Base-by-base conservation (phyloP, 2,329 filamentous ascomycete genomes). In the Chalaropsis ovoidea region DNA sequence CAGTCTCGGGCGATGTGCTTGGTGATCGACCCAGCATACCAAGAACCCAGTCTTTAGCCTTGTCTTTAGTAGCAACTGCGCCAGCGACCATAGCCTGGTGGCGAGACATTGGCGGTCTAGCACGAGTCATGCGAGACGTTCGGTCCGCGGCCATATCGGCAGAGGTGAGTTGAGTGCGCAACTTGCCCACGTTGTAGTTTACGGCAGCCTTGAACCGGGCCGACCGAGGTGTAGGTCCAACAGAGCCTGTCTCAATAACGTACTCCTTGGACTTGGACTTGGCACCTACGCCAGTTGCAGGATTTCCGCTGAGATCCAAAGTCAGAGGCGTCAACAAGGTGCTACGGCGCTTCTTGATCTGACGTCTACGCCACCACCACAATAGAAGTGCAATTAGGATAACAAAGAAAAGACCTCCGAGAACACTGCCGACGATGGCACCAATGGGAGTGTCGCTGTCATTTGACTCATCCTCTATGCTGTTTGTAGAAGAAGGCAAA, bases 381-480 rank as follows among this genome's bases (percentile, higher is more conserved):
- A 82, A 69, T 2, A 82, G 68, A 49, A 83, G 76, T 0, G 74
- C 76, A 24, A 82, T 69, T 17, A 83, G 67, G 2, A 76, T 75
- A 43, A 80, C 68, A n/a, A 76, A 73, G 0, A 78, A 76, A 1
- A 81, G 71, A 3, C 78, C 78, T 35, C 81, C 82, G 3, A 82
- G 72, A 2, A 82, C 77, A 47, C 81, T 78, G 10, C 79, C 81
- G 0, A 79, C 79, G 54, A 84, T 76, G 5, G 78, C 77, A 31
- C 76, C 72, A 0, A 77, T 77, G 6, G 73, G 76, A 41, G 42
- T 61, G 22, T 69, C 63, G 69, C 67, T 69, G 68, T 70, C 65
- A 69, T 72, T 66, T 65, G 66, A 66, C 67, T 58, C 47, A 6
- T 64, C 45, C 3, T 49, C 13, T 27, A 43, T 27, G 17, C 31